Base-by-base conservation (phyloP, 345 rosid genomes). In the Bruguiera parviflora region DNA sequence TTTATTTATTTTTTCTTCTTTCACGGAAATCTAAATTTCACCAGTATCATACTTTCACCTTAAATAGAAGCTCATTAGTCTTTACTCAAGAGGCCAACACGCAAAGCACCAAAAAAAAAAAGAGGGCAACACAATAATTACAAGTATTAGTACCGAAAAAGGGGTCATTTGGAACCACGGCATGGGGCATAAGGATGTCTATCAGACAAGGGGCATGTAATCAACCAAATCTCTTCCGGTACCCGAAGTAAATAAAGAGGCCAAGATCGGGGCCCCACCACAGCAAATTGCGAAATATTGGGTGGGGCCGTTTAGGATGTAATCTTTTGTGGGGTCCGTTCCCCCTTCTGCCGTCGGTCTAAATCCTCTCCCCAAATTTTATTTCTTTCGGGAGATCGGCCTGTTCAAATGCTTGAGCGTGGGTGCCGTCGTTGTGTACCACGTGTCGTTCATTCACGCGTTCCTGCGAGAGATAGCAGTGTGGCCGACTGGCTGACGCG, bases 261-360 rank as follows among this genome's bases (percentile, higher is more conserved):
- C 55, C 27, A 0, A 21, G 4, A 27, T 1, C 1, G 32, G 73
- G 49, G 19, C 20, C 47, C 58, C 21, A 3, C 3, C 11, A 10
- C n/a, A 32, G 15, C 59, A n/a, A 5, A 52, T 18, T 29, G 31
- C 10, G 2, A 52, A 52, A 49, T 21, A 31, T 64, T 53, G 32
- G 60, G 73, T 65, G 74, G 78, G 81, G 56, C 55, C 79, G 53
- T 0, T 0, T 24, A 5, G 64, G 68, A 49, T 68, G 63, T 46
- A 78, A 74, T 73, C 71, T 72, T 70, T 43, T 22, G 25, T 6
- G 70, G 79, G 81, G 1, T 61, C 76, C 63, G 6, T 60, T 2
- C 9, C 53, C 24, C 53, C 24, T 10, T 21, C 11, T 0, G 3
- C 43, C 43, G 43, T 67, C 72, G 68, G 62, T 6, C 70, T 11